These are phyloP conservation scores for Suhomyces terraborum DNA, from an alignment of 1,139 yeast genomes.

Conservation along the genomic window DNA sequence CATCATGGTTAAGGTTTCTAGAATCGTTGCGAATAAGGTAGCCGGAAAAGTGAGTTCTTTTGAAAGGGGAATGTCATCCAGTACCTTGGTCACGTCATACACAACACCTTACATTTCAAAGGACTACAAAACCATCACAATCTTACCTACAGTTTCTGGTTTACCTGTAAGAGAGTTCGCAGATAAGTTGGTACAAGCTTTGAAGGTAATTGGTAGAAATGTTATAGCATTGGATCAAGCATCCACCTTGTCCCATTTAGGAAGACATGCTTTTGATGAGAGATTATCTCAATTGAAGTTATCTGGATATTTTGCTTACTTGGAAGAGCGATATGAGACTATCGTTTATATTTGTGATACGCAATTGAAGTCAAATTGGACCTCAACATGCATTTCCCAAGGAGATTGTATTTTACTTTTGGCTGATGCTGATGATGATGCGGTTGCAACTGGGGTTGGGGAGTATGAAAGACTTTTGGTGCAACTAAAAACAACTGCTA, in stretches of 20 bases:
- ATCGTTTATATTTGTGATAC: slow-evolving; percentile 90
- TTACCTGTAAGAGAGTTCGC: slow-evolving; percentile 88
- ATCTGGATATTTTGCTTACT: slow-evolving; percentile 85
- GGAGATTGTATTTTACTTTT: slow-evolving; percentile 83
- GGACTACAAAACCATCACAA: slow-evolving; percentile 79
- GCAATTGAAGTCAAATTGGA: slow-evolving; percentile 82
- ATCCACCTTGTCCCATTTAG: slow-evolving; percentile 75
- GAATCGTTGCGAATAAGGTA: slow-evolving; percentile 81
- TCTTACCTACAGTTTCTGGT: slow-evolving; percentile 77
- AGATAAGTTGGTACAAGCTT: slow-evolving; percentile 64
- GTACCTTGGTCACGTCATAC: slow-evolving; percentile 25
- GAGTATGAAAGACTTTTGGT: slow-evolving; percentile 80
- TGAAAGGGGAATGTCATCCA: neutral
- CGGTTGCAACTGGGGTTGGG: slow-evolving; percentile 69
- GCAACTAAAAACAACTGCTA: slow-evolving; percentile 78
- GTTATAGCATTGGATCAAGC: slow-evolving; percentile 84
- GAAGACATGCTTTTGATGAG: slow-evolving; percentile 91
- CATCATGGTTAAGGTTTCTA: slow-evolving; percentile 84
- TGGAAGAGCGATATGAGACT: slow-evolving; percentile 86
- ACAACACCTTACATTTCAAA: slow-evolving; percentile 36
- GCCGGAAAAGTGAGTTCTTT: slow-evolving; percentile 17
- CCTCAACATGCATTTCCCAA: slow-evolving; percentile 87
- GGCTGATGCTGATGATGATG: slow-evolving; percentile 68
- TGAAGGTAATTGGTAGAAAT: slow-evolving; percentile 69
- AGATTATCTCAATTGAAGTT: slow-evolving; percentile 76